phyloP scores from a whole-genome alignment of 2,329 filamentous ascomycete species.

The Microascus cirrosus region DNA sequence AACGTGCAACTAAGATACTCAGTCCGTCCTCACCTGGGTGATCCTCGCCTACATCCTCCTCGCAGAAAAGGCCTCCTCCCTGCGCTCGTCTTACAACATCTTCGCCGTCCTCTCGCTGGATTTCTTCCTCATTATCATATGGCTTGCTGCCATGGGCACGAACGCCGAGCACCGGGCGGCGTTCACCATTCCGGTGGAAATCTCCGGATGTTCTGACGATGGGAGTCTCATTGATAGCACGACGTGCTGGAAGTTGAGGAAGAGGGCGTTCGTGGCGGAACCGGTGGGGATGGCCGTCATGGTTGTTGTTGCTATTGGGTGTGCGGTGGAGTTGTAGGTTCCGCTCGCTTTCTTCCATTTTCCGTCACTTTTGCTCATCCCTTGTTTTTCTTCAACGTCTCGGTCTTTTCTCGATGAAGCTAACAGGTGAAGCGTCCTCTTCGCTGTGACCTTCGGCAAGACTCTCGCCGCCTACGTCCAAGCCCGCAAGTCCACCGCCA shows the following conservation, averaged over 20 bases:
- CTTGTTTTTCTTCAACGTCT: neutral
- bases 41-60: constrained; percentile 27
- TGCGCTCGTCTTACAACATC: constrained; percentile 27
- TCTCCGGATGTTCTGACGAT: constrained; percentile 21
- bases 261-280: constrained; percentile 20
- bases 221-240: constrained; percentile 27
- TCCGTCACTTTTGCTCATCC: constrained; percentile 5
- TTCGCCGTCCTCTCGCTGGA: constrained; percentile 32
- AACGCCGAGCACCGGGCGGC: constrained; percentile 24
- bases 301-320: constrained; percentile 28
- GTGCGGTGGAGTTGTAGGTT: constrained; percentile 29
- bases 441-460: constrained; percentile 24
- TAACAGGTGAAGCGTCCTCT: constrained; percentile 22
- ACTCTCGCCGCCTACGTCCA: constrained; percentile 21
- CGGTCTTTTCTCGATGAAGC: neutral
- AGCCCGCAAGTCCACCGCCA: constrained; percentile 22
- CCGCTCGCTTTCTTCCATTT: neutral
- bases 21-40: constrained; percentile 31
- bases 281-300: constrained; percentile 21
- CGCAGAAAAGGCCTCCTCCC: constrained; percentile 23
- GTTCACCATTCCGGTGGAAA: constrained; percentile 20
- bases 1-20: too few species aligned
- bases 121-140: constrained; percentile 30
- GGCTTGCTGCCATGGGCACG: constrained; percentile 30
- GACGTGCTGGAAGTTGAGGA: constrained; percentile 19